Evolutionary conservation across 495 filamentous ascomycete species (phyloP).

Genomic region (Penicillium crystallinum): DNA sequence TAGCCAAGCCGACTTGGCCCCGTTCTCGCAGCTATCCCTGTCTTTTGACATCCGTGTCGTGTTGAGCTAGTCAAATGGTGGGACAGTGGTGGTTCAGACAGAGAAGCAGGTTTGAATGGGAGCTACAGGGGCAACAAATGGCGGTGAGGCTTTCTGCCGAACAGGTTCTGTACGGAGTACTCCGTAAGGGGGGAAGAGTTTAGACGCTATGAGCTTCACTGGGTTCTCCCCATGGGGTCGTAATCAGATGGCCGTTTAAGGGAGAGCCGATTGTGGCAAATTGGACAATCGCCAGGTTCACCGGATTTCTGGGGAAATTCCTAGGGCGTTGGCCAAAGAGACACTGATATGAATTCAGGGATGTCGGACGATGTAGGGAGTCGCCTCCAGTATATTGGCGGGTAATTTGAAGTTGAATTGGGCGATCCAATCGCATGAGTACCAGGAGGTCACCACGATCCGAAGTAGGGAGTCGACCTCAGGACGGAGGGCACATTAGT

Average conservation of each 20-base stretch:
- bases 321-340: slow-evolving; percentile 48
- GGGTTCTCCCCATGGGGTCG: too few species aligned
- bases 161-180: slow-evolving; percentile 36
- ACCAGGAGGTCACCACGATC: background rate
- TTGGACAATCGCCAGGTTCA: slow-evolving; percentile 50
- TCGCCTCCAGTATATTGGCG: slow-evolving; percentile 30
- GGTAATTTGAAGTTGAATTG: slow-evolving; percentile 16
- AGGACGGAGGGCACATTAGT: background rate
- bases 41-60: slow-evolving; percentile 57
- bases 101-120: slow-evolving; percentile 47
- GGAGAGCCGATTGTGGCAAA: slow-evolving; percentile 41
- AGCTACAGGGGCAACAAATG: slow-evolving; percentile 45
- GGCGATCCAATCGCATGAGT: slow-evolving; percentile 9
- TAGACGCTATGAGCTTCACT: too few species aligned
- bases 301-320: slow-evolving; percentile 58
- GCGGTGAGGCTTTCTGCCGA: slow-evolving; percentile 48
- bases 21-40: slow-evolving; percentile 56
- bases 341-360: slow-evolving; percentile 49
- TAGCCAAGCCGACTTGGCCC: slow-evolving; percentile 46
- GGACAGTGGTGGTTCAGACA: slow-evolving; percentile 42
- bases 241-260: too few species aligned
- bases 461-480: background rate
- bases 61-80: slow-evolving; percentile 47
- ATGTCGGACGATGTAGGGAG: slow-evolving; percentile 32
- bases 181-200: too few species aligned